Conservation (phyloP, 768 basidiomycete species). For the Gyrodon lividus region DNA sequence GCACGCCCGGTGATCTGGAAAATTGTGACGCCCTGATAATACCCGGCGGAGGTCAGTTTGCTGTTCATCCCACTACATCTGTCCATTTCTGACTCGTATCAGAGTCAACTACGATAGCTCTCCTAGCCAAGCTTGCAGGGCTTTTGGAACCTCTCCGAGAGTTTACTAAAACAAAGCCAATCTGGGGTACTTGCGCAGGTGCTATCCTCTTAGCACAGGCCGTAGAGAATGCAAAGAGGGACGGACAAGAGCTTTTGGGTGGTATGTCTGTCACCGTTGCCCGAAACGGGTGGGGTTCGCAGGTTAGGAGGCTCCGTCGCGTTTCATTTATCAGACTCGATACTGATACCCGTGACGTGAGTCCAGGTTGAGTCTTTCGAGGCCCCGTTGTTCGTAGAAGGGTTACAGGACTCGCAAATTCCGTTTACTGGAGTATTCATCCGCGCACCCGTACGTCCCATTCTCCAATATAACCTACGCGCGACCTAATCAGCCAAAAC, state of each 20-base stretch:
- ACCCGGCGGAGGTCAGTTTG: conserved; percentile 77
- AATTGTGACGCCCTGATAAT: conserved; percentile 85
- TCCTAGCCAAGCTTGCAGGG: conserved; percentile 69
- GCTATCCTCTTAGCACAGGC: conserved; percentile 82
- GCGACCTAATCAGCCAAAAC: not conserved
- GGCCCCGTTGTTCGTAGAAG: conserved; percentile 63
- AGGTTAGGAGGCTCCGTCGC: conserved; percentile 48
- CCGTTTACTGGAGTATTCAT: conserved; percentile 90
- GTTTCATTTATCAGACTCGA: not conserved
- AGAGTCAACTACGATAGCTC: conserved; percentile 93
- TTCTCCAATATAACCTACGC: not conserved
- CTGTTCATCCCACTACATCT: not conserved
- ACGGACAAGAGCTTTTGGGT: conserved; percentile 83
- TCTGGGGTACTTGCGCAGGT: conserved; percentile 97
- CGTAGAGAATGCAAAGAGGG: conserved; percentile 77
- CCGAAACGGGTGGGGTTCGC: conserved; percentile 93
- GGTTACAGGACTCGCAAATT: conserved; percentile 53
- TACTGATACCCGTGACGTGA: not conserved
- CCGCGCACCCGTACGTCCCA: conserved; percentile 73
- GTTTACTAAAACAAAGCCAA: conserved; percentile 69
- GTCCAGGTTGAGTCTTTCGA: conserved; percentile 88
- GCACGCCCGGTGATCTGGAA: conserved; percentile 70
- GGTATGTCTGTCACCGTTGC: conserved; percentile 78
- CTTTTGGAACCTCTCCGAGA: conserved; percentile 76
- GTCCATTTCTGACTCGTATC: conserved; percentile 1